Base-by-base conservation (phyloP, 176 grass and related monocot genomes). In the Oryza punctata region DNA sequence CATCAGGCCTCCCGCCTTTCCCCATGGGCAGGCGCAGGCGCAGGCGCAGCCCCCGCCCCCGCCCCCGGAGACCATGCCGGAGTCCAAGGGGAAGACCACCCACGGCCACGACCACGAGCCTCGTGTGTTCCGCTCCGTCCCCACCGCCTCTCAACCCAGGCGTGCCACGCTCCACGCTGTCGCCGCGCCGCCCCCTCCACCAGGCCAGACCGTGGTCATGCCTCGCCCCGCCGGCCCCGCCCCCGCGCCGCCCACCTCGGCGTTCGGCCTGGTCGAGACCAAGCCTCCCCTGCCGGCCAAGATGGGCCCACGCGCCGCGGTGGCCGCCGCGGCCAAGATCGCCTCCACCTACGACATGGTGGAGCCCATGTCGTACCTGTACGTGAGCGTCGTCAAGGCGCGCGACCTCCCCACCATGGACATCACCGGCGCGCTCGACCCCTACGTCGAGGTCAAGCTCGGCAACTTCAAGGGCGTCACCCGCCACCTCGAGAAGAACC, bases 321-420 rank as follows among this genome's bases (percentile, higher is more conserved):
- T 24, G 1, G 79, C 49, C 10, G 80, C 75, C 43, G 80, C 63
- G 10, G 80, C 85, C 3, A 97, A 94, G 83, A 94, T 94, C 70
- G 69, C 89, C 6, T 94, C 89, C 10, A 97, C 89, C 7, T 97
- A 97, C 73, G 94, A 97, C 89, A 78, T 97, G 41, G 89, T 94
- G 54, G 87, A 92, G 75, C 78, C 67, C 12, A 90, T 92, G 94
- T 44, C 12, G 29, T 97, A 64, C 76, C 87, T 97, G 38, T 97
- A 85, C 81, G 89, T 94, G n/a, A 86, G 25, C 70, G 94, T 97
- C 0, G 74, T 94, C n/a, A 97, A 90, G 84, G 95, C 92, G 2
- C 88, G 90, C 1, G 88, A 94, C 76, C 95, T 98, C 1, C 90
- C 90, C 3, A 78, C 45, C 32, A 93, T 76, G 86, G 92, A 94